A percentile compares a stretch with the other conserved stretches of the same genome.
phyloP scores from a whole-genome alignment of 2,329 filamentous ascomycete genomes.

The Pseudogymnoascus sp. region DNA sequence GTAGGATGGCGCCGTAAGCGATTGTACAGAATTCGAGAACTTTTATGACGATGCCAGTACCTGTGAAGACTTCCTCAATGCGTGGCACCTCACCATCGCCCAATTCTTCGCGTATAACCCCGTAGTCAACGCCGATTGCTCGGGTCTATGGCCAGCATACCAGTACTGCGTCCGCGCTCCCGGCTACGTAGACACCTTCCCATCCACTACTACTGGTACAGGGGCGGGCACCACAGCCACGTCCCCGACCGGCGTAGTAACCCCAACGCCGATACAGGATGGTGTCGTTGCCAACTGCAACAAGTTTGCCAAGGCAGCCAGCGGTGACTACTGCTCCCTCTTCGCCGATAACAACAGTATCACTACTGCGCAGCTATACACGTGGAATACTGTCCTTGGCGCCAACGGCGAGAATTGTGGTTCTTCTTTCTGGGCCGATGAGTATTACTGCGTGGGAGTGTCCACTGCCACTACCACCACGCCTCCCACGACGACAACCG shows the following conservation, averaged over 20 bases:
- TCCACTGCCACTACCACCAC: no score
- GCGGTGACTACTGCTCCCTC: slow-evolving; percentile 22
- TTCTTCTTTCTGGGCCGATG: slow-evolving; percentile 18
- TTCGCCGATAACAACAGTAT: slow-evolving; percentile 25
- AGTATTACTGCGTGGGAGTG: slow-evolving; percentile 12
- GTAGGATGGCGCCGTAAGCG: not conserved
- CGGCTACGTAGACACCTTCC: not conserved
- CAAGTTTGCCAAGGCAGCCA: slow-evolving; percentile 21
- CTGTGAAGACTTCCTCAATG: not conserved
- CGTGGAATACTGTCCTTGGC: slow-evolving; percentile 27
- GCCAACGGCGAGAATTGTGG: slow-evolving; percentile 22
- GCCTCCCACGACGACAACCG: no score
- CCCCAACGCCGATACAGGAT: slow-evolving; percentile 24
- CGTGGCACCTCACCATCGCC: slow-evolving; percentile 16
- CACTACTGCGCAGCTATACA: slow-evolving; percentile 21
- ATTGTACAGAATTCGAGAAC: not conserved
- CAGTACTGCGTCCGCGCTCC: slow-evolving; percentile 10
- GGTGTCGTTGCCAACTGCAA: slow-evolving; percentile 24
- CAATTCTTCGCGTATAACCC: slow-evolving; percentile 19
- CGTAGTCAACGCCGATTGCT: slow-evolving; percentile 17
- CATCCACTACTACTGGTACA: not conserved
- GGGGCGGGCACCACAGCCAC: slow-evolving; percentile 14
- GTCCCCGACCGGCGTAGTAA: slow-evolving; percentile 3
- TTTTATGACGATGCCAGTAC: not conserved
- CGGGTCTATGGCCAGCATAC: slow-evolving; percentile 15